Base-by-base conservation (phyloP, 768 basidiomycete genomes). In the Austroboletus festivus region DNA sequence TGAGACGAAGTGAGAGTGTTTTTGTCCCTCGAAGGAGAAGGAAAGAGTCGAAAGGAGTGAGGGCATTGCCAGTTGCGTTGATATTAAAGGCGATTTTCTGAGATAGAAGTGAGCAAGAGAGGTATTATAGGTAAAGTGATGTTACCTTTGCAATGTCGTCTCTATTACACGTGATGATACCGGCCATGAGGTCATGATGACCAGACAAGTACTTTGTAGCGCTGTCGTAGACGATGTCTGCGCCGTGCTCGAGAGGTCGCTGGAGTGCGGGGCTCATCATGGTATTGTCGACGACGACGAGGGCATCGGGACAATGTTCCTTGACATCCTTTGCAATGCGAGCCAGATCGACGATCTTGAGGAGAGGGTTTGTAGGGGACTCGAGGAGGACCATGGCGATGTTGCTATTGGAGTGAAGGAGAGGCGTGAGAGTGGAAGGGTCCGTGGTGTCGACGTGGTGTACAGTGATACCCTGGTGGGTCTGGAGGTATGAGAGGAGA, bases 231-330 rank as follows among this genome's bases (percentile, higher is more conserved):
- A 97, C 94, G 47, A 99, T 83, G 64, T 99, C 96, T 41, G 91
- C 91, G 15, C 95, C 96, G 47, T 96, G 86, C 61, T 98, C 93
- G 31, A 98, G 79, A 11, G 96, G 96, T 48, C 94, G 74, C 64
- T 95, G 93, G 8, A 98, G 76, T 69, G 97, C 98, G 15, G 96
- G 95, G 63, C 93, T 96, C 95, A 98, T 97, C 96, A 98, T 98
- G 51, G 96, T 98, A 65, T 99, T 98, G 68, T 98, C 96, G 19
- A 93, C 92, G 31, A 94, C 88, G 45, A 94, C 72, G 56, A 93
- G 58, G 2, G 92, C 93, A 60, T 88, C 80, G 8, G 86, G 85
- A 16, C 86, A 86, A 42, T 78, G 78, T 59, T 86, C 82, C 62
- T 94, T 93, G 56, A 95, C 89, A 56, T 91, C 78, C 46, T 80